phyloP scores from a whole-genome alignment of 768 basidiomycete species.

The Amanita molliuscula region DNA sequence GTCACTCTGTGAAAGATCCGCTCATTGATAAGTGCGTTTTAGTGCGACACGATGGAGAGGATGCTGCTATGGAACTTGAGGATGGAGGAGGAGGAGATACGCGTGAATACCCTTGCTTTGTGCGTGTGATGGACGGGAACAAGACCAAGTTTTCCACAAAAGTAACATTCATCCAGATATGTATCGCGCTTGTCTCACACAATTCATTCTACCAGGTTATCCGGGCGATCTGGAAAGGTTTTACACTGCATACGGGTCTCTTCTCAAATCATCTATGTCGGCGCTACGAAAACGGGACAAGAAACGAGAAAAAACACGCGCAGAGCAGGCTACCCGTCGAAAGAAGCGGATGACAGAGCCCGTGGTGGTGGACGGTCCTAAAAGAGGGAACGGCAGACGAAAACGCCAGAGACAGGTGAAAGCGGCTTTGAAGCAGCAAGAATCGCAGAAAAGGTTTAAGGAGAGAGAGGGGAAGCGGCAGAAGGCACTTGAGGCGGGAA shows the following conservation, averaged over 20 bases:
- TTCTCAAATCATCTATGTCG: constrained; percentile 74
- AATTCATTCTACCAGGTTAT: constrained; percentile 31
- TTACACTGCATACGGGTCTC: constrained; percentile 59
- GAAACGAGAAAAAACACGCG: constrained; percentile 76
- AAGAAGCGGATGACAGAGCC: constrained; percentile 69
- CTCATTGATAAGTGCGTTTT: constrained; percentile 4
- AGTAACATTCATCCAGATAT: constrained; percentile 24
- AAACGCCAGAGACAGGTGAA: constrained; percentile 66
- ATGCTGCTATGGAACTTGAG: constrained; percentile 39
- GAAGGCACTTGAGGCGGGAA: constrained; percentile 9
- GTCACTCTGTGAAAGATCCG: constrained; percentile 4
- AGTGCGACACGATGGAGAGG: constrained; percentile 69
- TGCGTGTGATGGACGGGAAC: constrained; percentile 69
- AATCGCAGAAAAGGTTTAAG: constrained; percentile 49
- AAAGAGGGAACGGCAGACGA: constrained; percentile 62
- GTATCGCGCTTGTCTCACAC: not conserved
- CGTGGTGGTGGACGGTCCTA: constrained; percentile 61
- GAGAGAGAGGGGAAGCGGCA: constrained; percentile 43
- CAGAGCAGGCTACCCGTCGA: constrained; percentile 56
- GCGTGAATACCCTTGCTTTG: constrained; percentile 72
- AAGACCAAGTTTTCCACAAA: constrained; percentile 63
- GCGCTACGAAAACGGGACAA: constrained; percentile 88
- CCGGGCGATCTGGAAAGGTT: constrained; percentile 56
- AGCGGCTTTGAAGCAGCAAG: constrained; percentile 59
- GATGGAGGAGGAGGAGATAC: constrained; percentile 32